Evolutionary conservation across 805 yeast species (phyloP), one percentile per base, ranked within the genome.

Genomic region (Candida parachauliodes): DNA sequence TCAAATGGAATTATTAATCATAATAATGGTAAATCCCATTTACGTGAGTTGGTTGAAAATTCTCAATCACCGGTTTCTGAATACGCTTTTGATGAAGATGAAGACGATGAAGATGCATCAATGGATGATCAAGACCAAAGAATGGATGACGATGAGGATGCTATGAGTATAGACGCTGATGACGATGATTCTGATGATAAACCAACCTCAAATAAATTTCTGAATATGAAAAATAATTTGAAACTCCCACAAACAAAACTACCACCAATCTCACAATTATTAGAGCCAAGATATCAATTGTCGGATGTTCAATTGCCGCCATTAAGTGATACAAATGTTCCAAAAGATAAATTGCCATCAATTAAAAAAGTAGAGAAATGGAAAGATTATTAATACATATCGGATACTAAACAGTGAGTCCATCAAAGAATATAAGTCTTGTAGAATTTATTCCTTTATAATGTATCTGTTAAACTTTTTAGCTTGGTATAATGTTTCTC

Each of bases 261-360:
- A 18, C 42, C 42, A 14, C 23, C 38, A 7, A 39, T 39, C 18
- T 39, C 42, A 10, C 38, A 34, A n/a, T 33, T 39, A n/a, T 23
- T 39, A 5, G 9, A 30, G 17, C 35, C 42, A 11, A 29, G 30
- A 12, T 25, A 27, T 31, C 23, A 34, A 19, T 11, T 39, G 8
- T 22, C 31, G 3, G 24, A 32, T 24, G 22, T 33, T 10, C 25
- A 35, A 7, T 29, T 39, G 21, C 42, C 42, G 8, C 35, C 38
- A n/a, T 24, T 39, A 8, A 14, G 31, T 26, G 42, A 29, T 24
- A 24, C 27, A 3, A 28, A 24, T 9, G 35, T 21, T 5, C 34
- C 34, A 6, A 28, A 28, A 6, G 35, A 34, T 2, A 30, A 31
- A 26, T 21, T 39, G 24, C 42, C 42, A 15, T 34, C 42, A 9